phyloP scores from a whole-genome alignment of 1,139 yeast species.

The Meyerozyma sp. region DNA sequence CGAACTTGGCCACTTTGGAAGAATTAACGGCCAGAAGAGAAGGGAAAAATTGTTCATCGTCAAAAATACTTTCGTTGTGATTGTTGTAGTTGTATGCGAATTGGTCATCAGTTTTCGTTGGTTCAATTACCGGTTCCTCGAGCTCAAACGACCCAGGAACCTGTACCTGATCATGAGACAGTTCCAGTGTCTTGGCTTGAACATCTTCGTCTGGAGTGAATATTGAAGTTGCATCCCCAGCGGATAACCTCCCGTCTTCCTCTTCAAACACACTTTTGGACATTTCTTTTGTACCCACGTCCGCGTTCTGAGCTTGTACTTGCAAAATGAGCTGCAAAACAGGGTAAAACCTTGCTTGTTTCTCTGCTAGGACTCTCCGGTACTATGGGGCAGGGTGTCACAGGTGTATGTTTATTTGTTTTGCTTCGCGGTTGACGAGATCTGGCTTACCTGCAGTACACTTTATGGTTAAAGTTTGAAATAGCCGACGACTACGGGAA shows the following conservation, averaged over 20 bases:
- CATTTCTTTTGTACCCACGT: neutral
- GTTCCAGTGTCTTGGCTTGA: neutral
- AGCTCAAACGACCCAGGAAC: neutral
- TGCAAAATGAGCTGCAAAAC: neutral
- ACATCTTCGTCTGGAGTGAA: neutral
- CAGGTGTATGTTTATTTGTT: neutral
- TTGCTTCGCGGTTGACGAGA: neutral
- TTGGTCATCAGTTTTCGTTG: neutral
- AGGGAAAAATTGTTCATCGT: conserved; percentile 33
- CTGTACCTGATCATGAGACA: neutral
- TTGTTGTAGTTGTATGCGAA: conserved; percentile 20
- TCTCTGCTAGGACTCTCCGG: neutral
- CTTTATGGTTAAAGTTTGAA: no score
- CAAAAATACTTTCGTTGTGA: conserved; percentile 39
- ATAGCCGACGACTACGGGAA: no score
- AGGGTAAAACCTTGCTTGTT: neutral
- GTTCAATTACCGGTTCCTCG: neutral
- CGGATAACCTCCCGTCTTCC: neutral
- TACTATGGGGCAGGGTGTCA: neutral
- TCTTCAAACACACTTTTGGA: neutral
- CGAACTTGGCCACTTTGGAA: conserved; percentile 29
- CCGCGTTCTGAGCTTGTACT: neutral
- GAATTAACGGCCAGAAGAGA: conserved; percentile 18
- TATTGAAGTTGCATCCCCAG: neutral
- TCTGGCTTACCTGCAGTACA: neutral